A percentile compares a stretch with the other conserved stretches of the same genome.
These are phyloP conservation scores for Cytospora piceae DNA, from an alignment of 2,329 filamentous ascomycete genomes.

Conservation along the genomic window DNA sequence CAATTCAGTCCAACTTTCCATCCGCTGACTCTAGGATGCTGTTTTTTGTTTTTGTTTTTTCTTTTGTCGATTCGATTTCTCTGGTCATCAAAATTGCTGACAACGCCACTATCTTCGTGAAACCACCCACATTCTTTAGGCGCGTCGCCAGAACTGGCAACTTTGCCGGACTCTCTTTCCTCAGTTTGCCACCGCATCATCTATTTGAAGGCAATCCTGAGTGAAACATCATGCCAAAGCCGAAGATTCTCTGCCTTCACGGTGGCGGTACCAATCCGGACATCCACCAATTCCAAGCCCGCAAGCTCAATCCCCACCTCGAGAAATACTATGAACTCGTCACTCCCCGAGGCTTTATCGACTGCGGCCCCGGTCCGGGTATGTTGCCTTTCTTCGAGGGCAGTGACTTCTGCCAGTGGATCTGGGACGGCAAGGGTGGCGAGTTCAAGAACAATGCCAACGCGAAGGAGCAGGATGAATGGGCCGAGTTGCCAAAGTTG, in stretches of 20 bases:
- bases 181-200: neutral
- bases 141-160: neutral
- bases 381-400: constrained; percentile 26
- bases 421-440: constrained; percentile 25
- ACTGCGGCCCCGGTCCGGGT: constrained; percentile 22
- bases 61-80: neutral
- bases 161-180: neutral
- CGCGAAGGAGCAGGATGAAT: constrained; percentile 72
- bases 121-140: neutral
- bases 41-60: too few species aligned
- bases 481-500: constrained; percentile 72
- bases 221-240: constrained; percentile 15
- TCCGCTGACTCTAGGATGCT: neutral
- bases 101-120: neutral
- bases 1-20: neutral
- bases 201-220: neutral
- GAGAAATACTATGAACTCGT: constrained; percentile 22
- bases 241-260: constrained; percentile 24
- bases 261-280: constrained; percentile 24
- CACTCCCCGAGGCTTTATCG: constrained; percentile 22
- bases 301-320: constrained; percentile 22
- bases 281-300: constrained; percentile 23
- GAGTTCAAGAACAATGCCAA: constrained; percentile 38
- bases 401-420: constrained; percentile 22
- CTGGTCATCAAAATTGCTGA: neutral